Evolutionary conservation across 129 eudicot genomes (phyloP), one percentile per base, ranked within the genome.

Genomic region (Pittosporum tobira): DNA sequence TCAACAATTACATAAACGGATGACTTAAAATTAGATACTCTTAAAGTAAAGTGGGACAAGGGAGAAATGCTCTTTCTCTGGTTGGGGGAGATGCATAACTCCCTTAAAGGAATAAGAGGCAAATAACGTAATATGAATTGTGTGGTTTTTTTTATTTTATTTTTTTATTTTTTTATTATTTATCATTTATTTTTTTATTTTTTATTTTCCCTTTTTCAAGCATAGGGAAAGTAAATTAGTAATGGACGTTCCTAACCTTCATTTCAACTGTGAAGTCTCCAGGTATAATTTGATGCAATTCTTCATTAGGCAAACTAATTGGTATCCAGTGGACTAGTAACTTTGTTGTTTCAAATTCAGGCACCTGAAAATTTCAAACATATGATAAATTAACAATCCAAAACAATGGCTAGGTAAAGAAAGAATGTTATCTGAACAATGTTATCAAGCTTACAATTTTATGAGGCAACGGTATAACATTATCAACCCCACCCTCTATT

Each of bases 271-370:
- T 81, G 46, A 78, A 91, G 44, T 87, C 91, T 53, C 99, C 96
- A 21, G 80, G 67, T 37, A 93, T 64, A 48, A 87, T 44, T 58
- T 77, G 57, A 60, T 69, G 76, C 62, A 87, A 78, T 45, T 79
- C 93, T 62, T 79, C 74, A 61, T 62, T 70, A 24, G 77, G 69
- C 42, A 93, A 36, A 60, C 42, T 63, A 59, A 29, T 34, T 15
- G 99, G 94, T 66, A 93, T 87, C 27, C 88, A 75, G 65, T 93
- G 99, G 34, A 87, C 45, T 37, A 87, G 81, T 68, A 93, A 71
- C 81, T 84, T 93, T 30, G 68, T 48, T 73, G 56, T 63, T 23
- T 76, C 88, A 34, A 60, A 13, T 44, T 78, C 91, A 73, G 65
- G 75, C 60, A 65, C 83, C 96, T 91, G 44, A 50, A n/a, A 80